Percentiles rank a stretch among this genome's conserved stretches.
phyloP scores from a whole-genome alignment of 768 basidiomycete species.

The Agrocybe chaxingu region DNA sequence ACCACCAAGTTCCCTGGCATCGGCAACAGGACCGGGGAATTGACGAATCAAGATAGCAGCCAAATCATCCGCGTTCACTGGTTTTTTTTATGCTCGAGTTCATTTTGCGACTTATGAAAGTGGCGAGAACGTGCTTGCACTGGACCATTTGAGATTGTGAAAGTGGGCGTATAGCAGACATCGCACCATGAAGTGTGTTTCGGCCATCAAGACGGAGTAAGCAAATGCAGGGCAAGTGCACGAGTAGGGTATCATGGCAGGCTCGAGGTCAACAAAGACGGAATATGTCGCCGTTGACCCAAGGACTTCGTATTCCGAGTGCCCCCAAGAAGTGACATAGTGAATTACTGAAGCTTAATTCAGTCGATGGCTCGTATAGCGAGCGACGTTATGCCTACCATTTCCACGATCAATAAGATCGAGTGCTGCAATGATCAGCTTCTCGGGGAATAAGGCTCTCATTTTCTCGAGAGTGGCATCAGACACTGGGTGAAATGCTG shows the following conservation, averaged over 20 bases:
- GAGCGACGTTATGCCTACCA: conserved; percentile 36
- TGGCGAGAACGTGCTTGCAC: conserved; percentile 82
- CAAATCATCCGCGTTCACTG: conserved; percentile 46
- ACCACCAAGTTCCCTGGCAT: neutral
- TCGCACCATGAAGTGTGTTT: conserved; percentile 63
- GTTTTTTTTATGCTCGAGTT: conserved; percentile 48
- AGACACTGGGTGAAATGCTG: conserved; percentile 16
- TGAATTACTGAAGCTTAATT: conserved; percentile 49
- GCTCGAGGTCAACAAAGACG: conserved; percentile 47
- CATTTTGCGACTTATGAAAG: conserved; percentile 54
- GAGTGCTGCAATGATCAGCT: conserved; percentile 63
- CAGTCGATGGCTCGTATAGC: neutral
- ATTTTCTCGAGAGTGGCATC: conserved; percentile 59
- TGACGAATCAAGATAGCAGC: conserved; percentile 36
- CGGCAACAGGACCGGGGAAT: conserved; percentile 16
- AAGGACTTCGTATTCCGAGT: conserved; percentile 62
- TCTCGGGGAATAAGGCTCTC: conserved; percentile 57
- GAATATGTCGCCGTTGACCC: conserved; percentile 63
- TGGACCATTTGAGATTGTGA: conserved; percentile 20
- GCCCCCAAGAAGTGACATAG: conserved; percentile 54
- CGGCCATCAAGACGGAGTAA: conserved; percentile 56
- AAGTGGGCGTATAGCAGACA: conserved; percentile 3
- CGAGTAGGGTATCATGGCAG: conserved; percentile 44
- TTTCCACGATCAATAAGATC: conserved; percentile 73
- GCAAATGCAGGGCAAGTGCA: conserved; percentile 78